Evolutionary conservation across 257 asterid genomes (phyloP).

Genomic region (Przewalskia tangutica): DNA sequence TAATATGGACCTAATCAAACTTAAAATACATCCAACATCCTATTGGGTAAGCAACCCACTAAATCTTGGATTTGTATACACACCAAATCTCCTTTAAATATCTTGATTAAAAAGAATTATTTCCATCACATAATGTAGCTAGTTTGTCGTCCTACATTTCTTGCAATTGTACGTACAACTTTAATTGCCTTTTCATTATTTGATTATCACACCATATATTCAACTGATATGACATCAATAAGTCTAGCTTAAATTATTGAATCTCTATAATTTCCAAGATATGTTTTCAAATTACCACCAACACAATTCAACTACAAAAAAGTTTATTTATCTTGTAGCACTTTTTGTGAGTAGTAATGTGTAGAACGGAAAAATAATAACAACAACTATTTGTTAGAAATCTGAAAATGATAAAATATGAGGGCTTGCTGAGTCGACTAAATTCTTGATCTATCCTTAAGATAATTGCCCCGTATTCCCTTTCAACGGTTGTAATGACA

Average conservation of each 20-base stretch:
- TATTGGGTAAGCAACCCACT: slow-evolving; percentile 14
- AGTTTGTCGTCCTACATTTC: neutral
- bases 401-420: too few relatives aligned
- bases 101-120: neutral
- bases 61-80: slow-evolving; percentile 13
- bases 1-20: neutral
- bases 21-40: slow-evolving; percentile 2
- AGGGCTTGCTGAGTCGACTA: too few relatives aligned
- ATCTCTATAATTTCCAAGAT: neutral
- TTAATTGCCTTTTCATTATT: neutral
- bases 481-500: too few relatives aligned
- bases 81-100: slow-evolving; percentile 13
- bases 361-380: too few relatives aligned
- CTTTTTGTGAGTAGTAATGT: too few relatives aligned
- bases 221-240: neutral
- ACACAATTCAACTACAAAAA: too few relatives aligned
- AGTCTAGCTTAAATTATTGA: neutral
- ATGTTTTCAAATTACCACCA: neutral
- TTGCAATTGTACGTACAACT: neutral
- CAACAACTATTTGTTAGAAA: too few relatives aligned
- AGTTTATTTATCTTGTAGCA: too few relatives aligned
- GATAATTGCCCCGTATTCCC: too few relatives aligned
- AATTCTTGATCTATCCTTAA: too few relatives aligned
- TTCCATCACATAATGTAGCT: neutral
- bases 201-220: neutral